Conservation (phyloP, 2,329 filamentous ascomycete species). For the Onygenales sp. region DNA sequence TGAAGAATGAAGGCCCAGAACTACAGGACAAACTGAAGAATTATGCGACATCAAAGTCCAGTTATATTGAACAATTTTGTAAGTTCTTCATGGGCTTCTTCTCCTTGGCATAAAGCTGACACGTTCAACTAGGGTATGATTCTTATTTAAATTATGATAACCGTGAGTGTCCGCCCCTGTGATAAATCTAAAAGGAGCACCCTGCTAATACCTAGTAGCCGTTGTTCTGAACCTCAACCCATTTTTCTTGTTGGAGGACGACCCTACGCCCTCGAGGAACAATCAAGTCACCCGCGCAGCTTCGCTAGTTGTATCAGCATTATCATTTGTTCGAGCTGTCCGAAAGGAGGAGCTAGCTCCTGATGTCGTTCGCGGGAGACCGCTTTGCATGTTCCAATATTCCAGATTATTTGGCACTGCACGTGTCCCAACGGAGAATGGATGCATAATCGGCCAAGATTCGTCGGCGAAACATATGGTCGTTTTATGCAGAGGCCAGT, state of each 20-base stretch:
- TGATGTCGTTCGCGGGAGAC: conserved; percentile 72
- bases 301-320: conserved; percentile 78
- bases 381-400: conserved; percentile 97
- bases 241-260: conserved; percentile 94
- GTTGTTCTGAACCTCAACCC: conserved; percentile 96
- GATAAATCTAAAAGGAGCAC: background rate
- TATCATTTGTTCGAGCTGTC: conserved; percentile 88
- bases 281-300: conserved; percentile 93
- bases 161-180: conserved; percentile 33
- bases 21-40: conserved; percentile 82
- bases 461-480: conserved; percentile 87
- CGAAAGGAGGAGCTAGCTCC: conserved; percentile 86
- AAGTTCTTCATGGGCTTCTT: conserved; percentile 31
- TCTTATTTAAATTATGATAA: conserved; percentile 98
- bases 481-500: conserved; percentile 86
- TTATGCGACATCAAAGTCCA: conserved; percentile 83
- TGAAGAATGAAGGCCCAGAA: conserved; percentile 69
- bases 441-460: conserved; percentile 93
- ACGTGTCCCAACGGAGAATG: conserved; percentile 84
- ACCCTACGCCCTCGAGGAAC: conserved; percentile 90
- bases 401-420: conserved; percentile 91
- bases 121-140: conserved; percentile 69
- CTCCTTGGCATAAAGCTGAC: background rate
- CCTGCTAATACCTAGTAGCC: conserved; percentile 29
- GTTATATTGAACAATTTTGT: conserved; percentile 99